Base-by-base conservation (phyloP, 2,329 filamentous ascomycete species). In the Fusarium sp. region DNA sequence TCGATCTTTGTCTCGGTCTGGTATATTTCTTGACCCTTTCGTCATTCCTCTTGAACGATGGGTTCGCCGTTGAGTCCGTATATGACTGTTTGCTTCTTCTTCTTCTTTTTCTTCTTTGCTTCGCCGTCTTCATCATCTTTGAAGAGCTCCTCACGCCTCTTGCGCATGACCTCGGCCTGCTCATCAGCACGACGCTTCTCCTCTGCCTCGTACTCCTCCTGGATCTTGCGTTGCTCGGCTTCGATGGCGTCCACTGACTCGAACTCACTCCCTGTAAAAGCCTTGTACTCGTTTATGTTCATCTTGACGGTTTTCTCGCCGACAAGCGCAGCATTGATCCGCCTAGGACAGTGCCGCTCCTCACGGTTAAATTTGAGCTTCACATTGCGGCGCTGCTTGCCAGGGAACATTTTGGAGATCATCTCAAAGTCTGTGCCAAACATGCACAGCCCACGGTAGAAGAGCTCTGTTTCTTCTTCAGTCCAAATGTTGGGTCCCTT, bases 381-480 rank as follows among this genome's bases (percentile, higher is more conserved):
- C 81, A 96, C 87, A 78, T 92, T 89, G 32, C 90, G 87, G 20
- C 93, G 87, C 64, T 88, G 91, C 75, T 91, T 90, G 68, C 88
- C 87, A 2, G 89, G 88, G 75, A 97, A 95, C 86, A 94, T 89
- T 73, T 89, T 88, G 63, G 88, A 87, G 73, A 97, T 94, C 81
- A 93, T 92, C 77, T 91, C 87, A 77, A 96, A 97, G 77, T 95
- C 92, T 3, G 92, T 95, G 59, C 93, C 93, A 76, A 94, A 95
- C 85, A 91, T 92, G 61, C 85, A 82, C 3, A 97, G 84, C 2
- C 89, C 90, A 29, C 90, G 87, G 82, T 94, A 96, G 81, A 96
- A 96, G 46, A 88, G 84, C 59, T 92, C 90, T 6, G 91, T 95
- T 64, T 90, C 88, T 15, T 88, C 86, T n/a, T 88, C 85, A 52